A percentile compares a stretch with the other conserved stretches of the same genome.
Conservation (phyloP, 805 yeast species). For the Yarrowia hollandica region DNA sequence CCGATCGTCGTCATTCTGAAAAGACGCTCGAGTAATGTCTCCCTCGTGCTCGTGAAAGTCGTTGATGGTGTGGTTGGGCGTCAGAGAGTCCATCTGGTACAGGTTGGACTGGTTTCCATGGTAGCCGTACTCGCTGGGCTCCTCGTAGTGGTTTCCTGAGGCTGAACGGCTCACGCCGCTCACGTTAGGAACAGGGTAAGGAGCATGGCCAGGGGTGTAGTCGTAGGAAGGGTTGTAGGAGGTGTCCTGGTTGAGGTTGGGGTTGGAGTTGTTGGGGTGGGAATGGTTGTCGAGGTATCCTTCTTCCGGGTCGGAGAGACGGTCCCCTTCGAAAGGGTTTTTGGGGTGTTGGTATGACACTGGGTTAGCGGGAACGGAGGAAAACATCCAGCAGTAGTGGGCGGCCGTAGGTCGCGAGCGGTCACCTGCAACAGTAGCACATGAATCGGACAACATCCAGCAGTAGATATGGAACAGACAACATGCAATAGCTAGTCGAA, state of each 20-base stretch:
- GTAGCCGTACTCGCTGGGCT: constrained; percentile 10
- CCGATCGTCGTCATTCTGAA: constrained; percentile 9
- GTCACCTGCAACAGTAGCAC: not conserved
- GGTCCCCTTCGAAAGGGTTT: constrained; percentile 5
- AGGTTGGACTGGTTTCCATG: not conserved
- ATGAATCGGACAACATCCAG: not conserved
- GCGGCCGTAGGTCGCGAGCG: not conserved
- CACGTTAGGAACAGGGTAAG: constrained; percentile 6
- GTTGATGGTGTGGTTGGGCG: constrained; percentile 18
- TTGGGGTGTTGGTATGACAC: constrained; percentile 19
- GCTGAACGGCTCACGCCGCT: not conserved
- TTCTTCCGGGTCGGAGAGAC: constrained; percentile 1
- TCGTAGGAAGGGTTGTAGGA: constrained; percentile 9
- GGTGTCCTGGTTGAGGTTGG: constrained; percentile 16
- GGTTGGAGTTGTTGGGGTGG: not conserved
- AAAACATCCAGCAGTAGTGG: no score
- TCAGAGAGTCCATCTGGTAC: constrained; percentile 20
- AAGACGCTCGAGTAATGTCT: constrained; percentile 12
- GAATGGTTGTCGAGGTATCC: not conserved
- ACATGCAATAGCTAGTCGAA: not conserved
- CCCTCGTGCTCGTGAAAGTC: constrained; percentile 22
- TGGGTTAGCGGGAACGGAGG: constrained; percentile 5
- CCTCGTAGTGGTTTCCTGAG: not conserved
- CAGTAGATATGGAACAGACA: not conserved
- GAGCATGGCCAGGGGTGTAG: not conserved